A percentile compares a stretch with the other conserved stretches of the same genome.
These are phyloP conservation scores for Mallotus repandus DNA, from an alignment of 441 rosid genomes.

Conservation along the genomic window DNA sequence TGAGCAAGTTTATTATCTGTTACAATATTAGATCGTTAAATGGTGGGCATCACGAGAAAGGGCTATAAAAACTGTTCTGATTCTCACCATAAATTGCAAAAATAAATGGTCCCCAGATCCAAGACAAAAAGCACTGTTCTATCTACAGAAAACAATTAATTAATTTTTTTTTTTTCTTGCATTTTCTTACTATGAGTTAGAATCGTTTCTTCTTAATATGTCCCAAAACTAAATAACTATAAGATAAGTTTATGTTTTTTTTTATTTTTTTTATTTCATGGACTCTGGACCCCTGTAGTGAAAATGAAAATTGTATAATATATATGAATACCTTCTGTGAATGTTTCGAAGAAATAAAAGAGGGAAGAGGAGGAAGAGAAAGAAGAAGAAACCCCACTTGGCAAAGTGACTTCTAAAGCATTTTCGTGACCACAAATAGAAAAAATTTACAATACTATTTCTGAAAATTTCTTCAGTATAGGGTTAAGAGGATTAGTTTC, in stretches of 20 bases:
- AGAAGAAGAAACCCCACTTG: slow-evolving; percentile 10
- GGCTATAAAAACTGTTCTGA: slow-evolving; percentile 12
- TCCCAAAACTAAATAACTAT: too few species aligned
- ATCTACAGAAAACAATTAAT: slow-evolving; percentile 25
- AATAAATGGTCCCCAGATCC: slow-evolving; percentile 23
- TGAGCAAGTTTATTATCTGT: too few species aligned
- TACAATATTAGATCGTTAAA: too few species aligned
- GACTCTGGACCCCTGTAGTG: too few species aligned
- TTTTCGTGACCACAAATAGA: background rate
- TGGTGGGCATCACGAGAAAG: slow-evolving; percentile 33
- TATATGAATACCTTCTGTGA: background rate
- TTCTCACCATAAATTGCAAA: slow-evolving; percentile 17
- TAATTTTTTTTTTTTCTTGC: background rate
- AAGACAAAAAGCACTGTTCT: slow-evolving; percentile 21
- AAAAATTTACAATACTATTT: background rate
- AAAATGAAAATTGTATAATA: too few species aligned
- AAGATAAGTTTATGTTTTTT: too few species aligned
- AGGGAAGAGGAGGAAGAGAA: background rate
- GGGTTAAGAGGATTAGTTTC: background rate
- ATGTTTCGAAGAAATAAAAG: background rate
- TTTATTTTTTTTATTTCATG: background rate
- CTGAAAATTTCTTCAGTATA: background rate
- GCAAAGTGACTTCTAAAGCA: background rate
- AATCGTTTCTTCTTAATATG: too few species aligned
- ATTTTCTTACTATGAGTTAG: background rate